Evolutionary conservation across 352 stramenopile genomes (phyloP).

Genomic region (Phytophthora ohioensis): DNA sequence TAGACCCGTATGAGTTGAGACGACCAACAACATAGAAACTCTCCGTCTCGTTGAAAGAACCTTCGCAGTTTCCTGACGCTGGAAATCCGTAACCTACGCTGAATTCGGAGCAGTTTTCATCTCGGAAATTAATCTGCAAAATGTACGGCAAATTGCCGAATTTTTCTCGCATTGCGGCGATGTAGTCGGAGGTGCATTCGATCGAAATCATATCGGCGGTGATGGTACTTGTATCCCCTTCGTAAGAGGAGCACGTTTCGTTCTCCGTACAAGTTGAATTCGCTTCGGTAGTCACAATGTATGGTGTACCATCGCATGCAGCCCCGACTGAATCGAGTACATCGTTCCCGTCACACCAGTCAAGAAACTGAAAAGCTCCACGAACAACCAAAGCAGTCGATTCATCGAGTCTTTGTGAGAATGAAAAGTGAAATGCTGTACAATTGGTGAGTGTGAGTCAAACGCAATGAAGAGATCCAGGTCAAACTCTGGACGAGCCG

Average conservation of each 20-base stretch:
- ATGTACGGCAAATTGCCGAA: constrained; percentile 25
- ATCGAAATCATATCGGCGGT: constrained; percentile 11
- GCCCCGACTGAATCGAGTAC: constrained; percentile 13
- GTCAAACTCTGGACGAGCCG: not conserved
- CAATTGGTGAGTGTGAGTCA: not conserved
- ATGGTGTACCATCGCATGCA: constrained; percentile 16
- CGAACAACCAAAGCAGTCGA: not conserved
- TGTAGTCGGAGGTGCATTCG: constrained; percentile 17
- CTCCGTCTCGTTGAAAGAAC: constrained; percentile 20
- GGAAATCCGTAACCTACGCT: constrained; percentile 1
- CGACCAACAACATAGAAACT: constrained; percentile 25
- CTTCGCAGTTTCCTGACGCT: constrained; percentile 16
- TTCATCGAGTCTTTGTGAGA: constrained; percentile 25
- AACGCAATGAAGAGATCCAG: not conserved
- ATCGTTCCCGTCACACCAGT: not conserved
- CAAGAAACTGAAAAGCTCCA: not conserved
- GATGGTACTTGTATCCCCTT: constrained; percentile 4
- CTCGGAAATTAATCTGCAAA: constrained; percentile 9
- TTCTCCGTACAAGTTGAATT: constrained; percentile 1
- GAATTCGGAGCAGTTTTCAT: constrained; percentile 13
- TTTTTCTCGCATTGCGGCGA: constrained; percentile 7
- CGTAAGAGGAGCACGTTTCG: constrained; percentile 1
- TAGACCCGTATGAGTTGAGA: constrained; percentile 24
- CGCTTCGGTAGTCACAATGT: constrained; percentile 13
- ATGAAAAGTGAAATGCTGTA: constrained; percentile 13